Percentiles rank a stretch among this genome's conserved stretches.
These are phyloP conservation scores for Mycena filopes DNA, from an alignment of 768 basidiomycete species.

Conservation along the genomic window DNA sequence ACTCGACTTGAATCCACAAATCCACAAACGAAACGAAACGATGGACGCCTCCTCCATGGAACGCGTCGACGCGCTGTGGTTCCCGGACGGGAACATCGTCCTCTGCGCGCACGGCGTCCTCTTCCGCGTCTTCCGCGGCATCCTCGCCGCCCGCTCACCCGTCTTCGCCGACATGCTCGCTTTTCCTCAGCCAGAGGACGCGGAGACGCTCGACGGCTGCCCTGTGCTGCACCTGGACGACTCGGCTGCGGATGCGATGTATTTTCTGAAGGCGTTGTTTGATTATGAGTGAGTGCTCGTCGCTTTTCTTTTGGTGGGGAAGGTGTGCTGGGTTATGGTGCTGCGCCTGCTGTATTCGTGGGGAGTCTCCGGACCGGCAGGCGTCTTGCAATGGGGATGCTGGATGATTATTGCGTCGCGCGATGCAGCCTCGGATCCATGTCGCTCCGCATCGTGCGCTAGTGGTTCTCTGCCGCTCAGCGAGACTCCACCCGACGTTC, in stretches of 20 bases:
- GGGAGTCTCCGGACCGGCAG: too few species aligned
- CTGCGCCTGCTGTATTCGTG: too few species aligned
- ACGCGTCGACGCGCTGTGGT: slow-evolving; percentile 31
- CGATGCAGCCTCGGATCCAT: too few species aligned
- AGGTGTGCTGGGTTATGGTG: too few species aligned
- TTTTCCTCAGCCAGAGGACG: slow-evolving; percentile 18
- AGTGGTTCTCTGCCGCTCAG: too few species aligned
- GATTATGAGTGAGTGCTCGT: slow-evolving; percentile 32
- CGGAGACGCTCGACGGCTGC: slow-evolving; percentile 26
- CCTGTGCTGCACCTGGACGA: slow-evolving; percentile 31
- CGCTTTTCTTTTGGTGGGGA: background rate
- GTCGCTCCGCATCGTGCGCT: too few species aligned
- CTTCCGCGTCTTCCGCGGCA: slow-evolving; percentile 30
- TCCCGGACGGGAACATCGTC: slow-evolving; percentile 31
- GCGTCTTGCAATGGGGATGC: too few species aligned
- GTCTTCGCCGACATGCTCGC: slow-evolving; percentile 32
- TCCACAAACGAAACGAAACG: background rate
- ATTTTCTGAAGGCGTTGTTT: slow-evolving; percentile 34
- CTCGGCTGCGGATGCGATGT: slow-evolving; percentile 32
- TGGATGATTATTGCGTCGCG: too few species aligned
- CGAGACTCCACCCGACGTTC: too few species aligned
- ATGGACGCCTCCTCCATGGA: slow-evolving; percentile 24
- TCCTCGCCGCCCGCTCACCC: slow-evolving; percentile 26
- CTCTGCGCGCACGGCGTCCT: slow-evolving; percentile 26
- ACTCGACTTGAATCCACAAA: too few species aligned